These are phyloP conservation scores for Chlorella sorokiniana DNA, from an alignment of 139 green algal species.

Conservation along the genomic window DNA sequence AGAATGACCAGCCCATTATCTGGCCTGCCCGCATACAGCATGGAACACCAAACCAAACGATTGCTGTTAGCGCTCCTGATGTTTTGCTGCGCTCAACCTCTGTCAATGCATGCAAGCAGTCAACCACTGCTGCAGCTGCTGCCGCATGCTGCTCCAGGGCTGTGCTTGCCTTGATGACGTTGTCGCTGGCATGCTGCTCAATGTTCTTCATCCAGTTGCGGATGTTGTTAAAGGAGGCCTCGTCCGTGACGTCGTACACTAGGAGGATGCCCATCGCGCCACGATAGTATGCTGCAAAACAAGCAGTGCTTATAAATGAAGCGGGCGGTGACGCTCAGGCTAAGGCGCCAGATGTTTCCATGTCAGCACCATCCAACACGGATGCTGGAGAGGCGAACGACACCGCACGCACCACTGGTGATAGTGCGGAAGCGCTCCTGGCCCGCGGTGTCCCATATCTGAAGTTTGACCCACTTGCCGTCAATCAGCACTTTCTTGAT, in stretches of 20 bases:
- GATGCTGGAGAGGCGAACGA: not conserved
- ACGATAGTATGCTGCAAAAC: conserved; percentile 92
- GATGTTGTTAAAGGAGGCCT: conserved; percentile 96
- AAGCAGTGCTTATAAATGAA: not conserved
- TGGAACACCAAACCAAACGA: no score
- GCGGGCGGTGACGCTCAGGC: not conserved
- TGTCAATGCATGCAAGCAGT: no score
- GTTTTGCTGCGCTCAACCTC: no score
- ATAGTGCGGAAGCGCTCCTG: conserved; percentile 99
- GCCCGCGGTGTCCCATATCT: conserved; percentile 99
- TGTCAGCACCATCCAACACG: not conserved
- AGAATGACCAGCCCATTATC: no score
- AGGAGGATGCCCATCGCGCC: conserved; percentile 97
- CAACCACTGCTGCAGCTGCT: not conserved
- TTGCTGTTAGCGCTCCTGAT: no score
- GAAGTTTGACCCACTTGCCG: conserved; percentile 94
- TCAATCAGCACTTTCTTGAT: conserved; percentile 96
- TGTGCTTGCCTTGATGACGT: conserved; percentile 89
- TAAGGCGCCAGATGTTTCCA: not conserved
- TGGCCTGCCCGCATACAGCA: no score
- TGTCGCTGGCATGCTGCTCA: conserved; percentile 92
- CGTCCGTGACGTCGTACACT: conserved; percentile 97
- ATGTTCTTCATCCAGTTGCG: conserved; percentile 99
- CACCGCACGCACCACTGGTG: conserved; percentile 75
- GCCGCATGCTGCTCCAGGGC: not conserved